Percentiles rank a stretch among this genome's conserved stretches.
Evolutionary conservation across 768 basidiomycete genomes (phyloP).

Genomic region (Suillus placidus): DNA sequence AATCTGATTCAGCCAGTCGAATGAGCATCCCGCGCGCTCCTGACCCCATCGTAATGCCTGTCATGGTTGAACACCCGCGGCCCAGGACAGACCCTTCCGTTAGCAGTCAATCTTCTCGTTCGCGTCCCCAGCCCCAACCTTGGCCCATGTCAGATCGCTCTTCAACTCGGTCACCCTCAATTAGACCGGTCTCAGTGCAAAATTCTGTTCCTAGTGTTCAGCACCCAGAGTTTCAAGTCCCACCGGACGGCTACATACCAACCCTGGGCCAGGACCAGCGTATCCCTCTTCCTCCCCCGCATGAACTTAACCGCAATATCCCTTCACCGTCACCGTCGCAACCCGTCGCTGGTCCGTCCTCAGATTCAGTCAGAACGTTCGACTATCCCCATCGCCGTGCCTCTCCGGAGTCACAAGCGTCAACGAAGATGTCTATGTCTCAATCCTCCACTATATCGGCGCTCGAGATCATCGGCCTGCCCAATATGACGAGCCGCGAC

Average conservation of each 20-base stretch:
- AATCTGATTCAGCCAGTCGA: conserved; percentile 17
- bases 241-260: conserved; percentile 56
- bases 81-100: conserved; percentile 15
- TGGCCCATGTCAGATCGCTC: conserved; percentile 20
- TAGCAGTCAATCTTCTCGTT: conserved; percentile 21
- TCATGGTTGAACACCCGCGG: conserved; percentile 18
- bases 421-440: conserved; percentile 28
- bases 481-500: conserved; percentile 9
- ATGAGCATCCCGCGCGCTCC: conserved; percentile 14
- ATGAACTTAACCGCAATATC: conserved; percentile 41
- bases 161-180: conserved; percentile 14
- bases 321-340: conserved; percentile 34
- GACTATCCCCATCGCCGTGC: conserved; percentile 30
- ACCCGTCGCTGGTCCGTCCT: conserved; percentile 19
- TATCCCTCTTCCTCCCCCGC: conserved; percentile 54
- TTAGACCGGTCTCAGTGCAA: conserved; percentile 23
- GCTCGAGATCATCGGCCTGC: conserved; percentile 35
- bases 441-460: conserved; percentile 35
- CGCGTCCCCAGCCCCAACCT: conserved; percentile 18
- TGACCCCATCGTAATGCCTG: conserved; percentile 16
- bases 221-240: conserved; percentile 33
- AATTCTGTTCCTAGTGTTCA: conserved; percentile 21
- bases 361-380: conserved; percentile 21
- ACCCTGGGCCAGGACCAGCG: conserved; percentile 39
- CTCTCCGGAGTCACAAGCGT: conserved; percentile 33